Evolutionary conservation across 768 basidiomycete species (phyloP), one percentile per base, ranked within the genome.

Genomic region (Russula vinacea): DNA sequence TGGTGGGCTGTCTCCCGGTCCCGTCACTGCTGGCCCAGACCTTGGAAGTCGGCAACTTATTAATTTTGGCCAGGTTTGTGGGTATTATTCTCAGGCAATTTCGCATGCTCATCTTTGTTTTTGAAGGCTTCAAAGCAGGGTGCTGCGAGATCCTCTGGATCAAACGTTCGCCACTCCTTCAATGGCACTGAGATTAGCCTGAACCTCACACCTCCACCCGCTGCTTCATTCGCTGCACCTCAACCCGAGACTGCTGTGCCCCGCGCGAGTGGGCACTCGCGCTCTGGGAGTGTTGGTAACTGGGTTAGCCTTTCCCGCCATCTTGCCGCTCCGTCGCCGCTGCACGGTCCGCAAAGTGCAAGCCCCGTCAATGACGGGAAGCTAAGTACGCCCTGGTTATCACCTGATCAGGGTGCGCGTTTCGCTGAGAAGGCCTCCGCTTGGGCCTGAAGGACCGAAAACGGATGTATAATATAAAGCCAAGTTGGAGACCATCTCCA

Each of bases 11-110:
- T 89, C 88, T 24, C 89, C 90, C 62, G 87, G 85, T 55, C 91
- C 90, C 40, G 83, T 90, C 66, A 93, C 90, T 62, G 90, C 90
- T 62, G 91, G 90, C 56, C 91, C 90, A 67, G 90, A 92, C 75
- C 78, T 93, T 50, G 90, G 91, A 70, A 80, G 91, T 70, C 88
- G 90, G 71, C 24, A 89, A 89, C 72, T 90, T 89, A 69, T 90
- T 58, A 84, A 87, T 39, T 85, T 83, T 73, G 83, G 81, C 67
- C 85, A 86, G 78, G 90, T 90, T 72, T 62, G 81, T 68, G 56
- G 39, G 33, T 54, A 11, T 45, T 49, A 3, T 26, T 26, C 65
- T 50, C 26, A 45, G 49, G 45, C 44, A 32, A 33, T 51, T 33
- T 33, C 17, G 10, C n/a, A 33, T 62, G 24, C 62, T 70, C n/a